phyloP scores from a whole-genome alignment of 768 basidiomycete species.

The Xerocomellus intermedius region DNA sequence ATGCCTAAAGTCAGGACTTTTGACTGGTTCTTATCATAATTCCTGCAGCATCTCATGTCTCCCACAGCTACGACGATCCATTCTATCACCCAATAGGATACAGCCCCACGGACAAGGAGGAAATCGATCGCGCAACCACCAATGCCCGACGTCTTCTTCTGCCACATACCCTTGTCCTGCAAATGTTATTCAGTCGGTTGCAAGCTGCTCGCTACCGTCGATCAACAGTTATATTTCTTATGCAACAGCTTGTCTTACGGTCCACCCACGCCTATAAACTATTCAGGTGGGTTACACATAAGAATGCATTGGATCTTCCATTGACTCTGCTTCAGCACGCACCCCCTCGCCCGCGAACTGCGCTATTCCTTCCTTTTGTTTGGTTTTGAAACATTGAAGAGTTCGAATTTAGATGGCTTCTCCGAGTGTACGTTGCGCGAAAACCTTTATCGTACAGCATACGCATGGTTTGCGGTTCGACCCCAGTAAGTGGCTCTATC shows the following conservation, averaged over 20 bases:
- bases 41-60: constrained; percentile 4
- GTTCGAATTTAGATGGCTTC: constrained; percentile 79
- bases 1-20: constrained; percentile 65
- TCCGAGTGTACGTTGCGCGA: constrained; percentile 78
- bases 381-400: constrained; percentile 88
- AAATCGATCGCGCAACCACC: constrained; percentile 68
- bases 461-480: constrained; percentile 91
- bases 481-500: constrained; percentile 67
- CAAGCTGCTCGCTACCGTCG: constrained; percentile 91
- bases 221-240: constrained; percentile 79
- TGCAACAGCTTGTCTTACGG: constrained; percentile 82
- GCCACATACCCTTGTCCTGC: constrained; percentile 81
- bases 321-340: constrained; percentile 56
- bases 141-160: constrained; percentile 73
- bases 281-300: constrained; percentile 60
- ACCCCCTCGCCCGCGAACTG: constrained; percentile 86
- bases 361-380: constrained; percentile 90
- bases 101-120: constrained; percentile 84
- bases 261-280: constrained; percentile 65
- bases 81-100: constrained; percentile 85
- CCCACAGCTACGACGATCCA: constrained; percentile 79
- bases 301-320: background rate
- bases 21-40: background rate
- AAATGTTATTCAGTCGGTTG: constrained; percentile 87
- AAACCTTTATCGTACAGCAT: constrained; percentile 73